These are phyloP conservation scores for Suillus subluteus DNA, from an alignment of 768 basidiomycete genomes.

Conservation along the genomic window DNA sequence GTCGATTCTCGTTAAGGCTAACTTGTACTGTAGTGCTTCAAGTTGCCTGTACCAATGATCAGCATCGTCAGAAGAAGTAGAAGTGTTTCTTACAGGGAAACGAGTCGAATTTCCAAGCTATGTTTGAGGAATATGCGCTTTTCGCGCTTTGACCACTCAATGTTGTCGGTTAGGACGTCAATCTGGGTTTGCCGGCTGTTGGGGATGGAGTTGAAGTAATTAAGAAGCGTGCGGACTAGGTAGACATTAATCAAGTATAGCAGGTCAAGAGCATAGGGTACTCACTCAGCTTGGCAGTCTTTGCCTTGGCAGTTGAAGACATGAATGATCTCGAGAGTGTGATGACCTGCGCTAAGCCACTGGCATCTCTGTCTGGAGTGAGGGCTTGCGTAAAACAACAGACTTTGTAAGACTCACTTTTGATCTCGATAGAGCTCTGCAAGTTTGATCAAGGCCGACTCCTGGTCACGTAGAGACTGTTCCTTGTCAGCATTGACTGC, in stretches of 20 bases:
- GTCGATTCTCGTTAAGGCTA: slow-evolving; percentile 82
- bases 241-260: neutral
- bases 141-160: slow-evolving; percentile 89
- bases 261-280: neutral
- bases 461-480: slow-evolving; percentile 75
- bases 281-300: slow-evolving; percentile 92
- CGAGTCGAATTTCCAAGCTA: slow-evolving; percentile 87
- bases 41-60: slow-evolving; percentile 55
- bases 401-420: slow-evolving; percentile 52
- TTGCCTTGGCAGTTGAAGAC: slow-evolving; percentile 94
- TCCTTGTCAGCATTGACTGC: slow-evolving; percentile 48
- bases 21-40: slow-evolving; percentile 74
- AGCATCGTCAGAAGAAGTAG: neutral
- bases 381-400: neutral
- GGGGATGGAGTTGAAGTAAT: slow-evolving; percentile 83
- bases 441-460: slow-evolving; percentile 81
- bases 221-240: slow-evolving; percentile 90
- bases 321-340: slow-evolving; percentile 84
- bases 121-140: slow-evolving; percentile 97
- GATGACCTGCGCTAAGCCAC: slow-evolving; percentile 85
- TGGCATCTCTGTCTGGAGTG: slow-evolving; percentile 63
- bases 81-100: slow-evolving; percentile 57
- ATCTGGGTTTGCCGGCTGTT: slow-evolving; percentile 78
- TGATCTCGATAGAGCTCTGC: slow-evolving; percentile 87
- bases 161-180: slow-evolving; percentile 85